Evolutionary conservation across 331 rosid genomes (phyloP), one percentile per base, ranked within the genome.

Genomic region (Malus hybrid): DNA sequence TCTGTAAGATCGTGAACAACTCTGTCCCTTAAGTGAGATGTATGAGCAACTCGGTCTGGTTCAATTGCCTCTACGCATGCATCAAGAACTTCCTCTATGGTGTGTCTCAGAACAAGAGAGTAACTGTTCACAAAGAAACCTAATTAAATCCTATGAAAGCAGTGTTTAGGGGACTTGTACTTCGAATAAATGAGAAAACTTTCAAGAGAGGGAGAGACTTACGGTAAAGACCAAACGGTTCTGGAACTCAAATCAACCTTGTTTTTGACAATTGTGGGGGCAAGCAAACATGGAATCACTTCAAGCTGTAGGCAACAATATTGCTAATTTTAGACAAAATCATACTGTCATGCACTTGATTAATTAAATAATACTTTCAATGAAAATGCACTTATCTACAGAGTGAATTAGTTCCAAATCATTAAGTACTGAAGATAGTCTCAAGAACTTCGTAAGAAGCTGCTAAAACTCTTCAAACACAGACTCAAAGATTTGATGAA

Each of bases 81-180:
- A 73, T 82, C 95, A 82, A 94, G 91, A 80, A 94, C 98, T 85
- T 94, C 98, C 84, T 94, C 98, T 6, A 96, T 92, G 76, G 98
- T 94, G 87, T 94, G 98, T 72, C 98, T 83, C 56, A 94, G 93
- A 71, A 94, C 90, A 81, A 94, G 93, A 79, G 97, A 94, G 75
- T 94, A 94, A 68, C 98, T 94, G 86, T 71, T 72, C 28, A 80
- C 15, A 72, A 76, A 85, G 44, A 56, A 81, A 69, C n/a, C 24
- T 65, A 9, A 20, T 71, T 42, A 20, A 63, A 24, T 10, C 28
- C 34, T 57, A 57, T 57, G 24, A 48, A 54, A 61, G 54, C 48
- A n/a, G 29, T 28, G 24, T 20, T 36, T 27, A 15, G 57, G 46
- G 39, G 60, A 36, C 1, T 54, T 54, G 22, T 54, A n/a, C 48